Evolutionary conservation across 768 basidiomycete genomes (phyloP), one percentile per base, ranked within the genome.

Genomic region (Ramaria rubella): DNA sequence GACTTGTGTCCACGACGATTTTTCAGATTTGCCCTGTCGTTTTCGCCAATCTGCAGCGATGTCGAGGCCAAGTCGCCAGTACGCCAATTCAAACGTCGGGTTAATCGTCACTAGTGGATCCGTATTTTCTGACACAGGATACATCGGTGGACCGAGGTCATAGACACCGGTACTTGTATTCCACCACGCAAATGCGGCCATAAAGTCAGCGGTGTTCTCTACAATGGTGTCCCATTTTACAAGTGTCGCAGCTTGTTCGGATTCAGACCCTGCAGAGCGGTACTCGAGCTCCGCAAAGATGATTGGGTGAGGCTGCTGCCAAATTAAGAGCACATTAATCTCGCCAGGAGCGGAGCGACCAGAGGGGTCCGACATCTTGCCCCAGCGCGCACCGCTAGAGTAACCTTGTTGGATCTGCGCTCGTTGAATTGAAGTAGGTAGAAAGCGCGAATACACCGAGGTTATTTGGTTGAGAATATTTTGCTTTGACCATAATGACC

Each of bases 401-500:
- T 73, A 82, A 55, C 76, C 75, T 64, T 83, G 73, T 65, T 81
- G 80, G n/a, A n/a, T n/a, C 60, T 78, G 77, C 1, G 82, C 76
- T 1, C 80, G 75, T 5, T 64, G 48, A 34, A 80, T 68, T 12
- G 81, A 76, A 33, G 70, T 70, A 12, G 66, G 58, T 23, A 82
- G 74, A 65, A 81, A 82, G 3, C 74, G 72, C 6, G 69, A 61
- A 63, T 82, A 82, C 8, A 79, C 68, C 40, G 62, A 58, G 49
- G 67, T 70, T 0, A 78, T 75, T 48, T 76, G 74, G 19, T 68
- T 59, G n/a, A 82, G 74, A 38, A 82, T 67, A 58, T 80, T 76
- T 78, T 77, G 80, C 65, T 81, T 79, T 60, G 76, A 76, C 81
- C 81, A 83, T 5, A 81, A 72, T 1, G 77, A 79, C 80, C 80